phyloP scores from a whole-genome alignment of 805 yeast species.

The Schizosaccharomyces cryophilus region DNA sequence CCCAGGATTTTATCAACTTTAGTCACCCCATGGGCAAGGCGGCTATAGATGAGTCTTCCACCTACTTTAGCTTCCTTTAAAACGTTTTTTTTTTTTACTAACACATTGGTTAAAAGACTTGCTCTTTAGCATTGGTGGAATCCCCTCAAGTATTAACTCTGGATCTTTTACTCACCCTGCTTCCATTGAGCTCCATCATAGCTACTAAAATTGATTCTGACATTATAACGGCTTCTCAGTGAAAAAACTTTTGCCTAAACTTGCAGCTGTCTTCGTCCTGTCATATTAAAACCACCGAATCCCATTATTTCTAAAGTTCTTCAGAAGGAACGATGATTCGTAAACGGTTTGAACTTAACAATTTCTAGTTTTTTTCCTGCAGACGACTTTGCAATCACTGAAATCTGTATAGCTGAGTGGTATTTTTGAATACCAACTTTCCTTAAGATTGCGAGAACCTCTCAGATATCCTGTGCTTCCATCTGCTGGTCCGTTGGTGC shows the following conservation, averaged over 20 bases:
- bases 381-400: constrained; percentile 50
- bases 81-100: constrained; percentile 34
- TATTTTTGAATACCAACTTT: constrained; percentile 38
- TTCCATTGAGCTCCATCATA: constrained; percentile 28
- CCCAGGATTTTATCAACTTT: constrained; percentile 32
- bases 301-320: not conserved
- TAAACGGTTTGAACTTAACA: constrained; percentile 17
- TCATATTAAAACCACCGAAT: not conserved
- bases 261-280: not conserved
- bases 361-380: constrained; percentile 24
- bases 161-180: constrained; percentile 35
- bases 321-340: constrained; percentile 11
- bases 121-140: constrained; percentile 44
- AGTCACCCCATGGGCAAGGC: constrained; percentile 51
- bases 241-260: not conserved
- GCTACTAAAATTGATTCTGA: constrained; percentile 10
- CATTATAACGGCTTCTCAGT: not conserved
- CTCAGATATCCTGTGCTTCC: constrained; percentile 2
- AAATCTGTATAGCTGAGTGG: constrained; percentile 67
- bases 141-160: constrained; percentile 40
- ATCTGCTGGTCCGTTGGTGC: constrained; percentile 80
- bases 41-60: constrained; percentile 41
- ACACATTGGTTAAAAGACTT: constrained; percentile 47
- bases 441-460: constrained; percentile 28
- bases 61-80: constrained; percentile 46